Conservation (phyloP, 129 eudicot genomes). For the Chrysanthemum makinoi region DNA sequence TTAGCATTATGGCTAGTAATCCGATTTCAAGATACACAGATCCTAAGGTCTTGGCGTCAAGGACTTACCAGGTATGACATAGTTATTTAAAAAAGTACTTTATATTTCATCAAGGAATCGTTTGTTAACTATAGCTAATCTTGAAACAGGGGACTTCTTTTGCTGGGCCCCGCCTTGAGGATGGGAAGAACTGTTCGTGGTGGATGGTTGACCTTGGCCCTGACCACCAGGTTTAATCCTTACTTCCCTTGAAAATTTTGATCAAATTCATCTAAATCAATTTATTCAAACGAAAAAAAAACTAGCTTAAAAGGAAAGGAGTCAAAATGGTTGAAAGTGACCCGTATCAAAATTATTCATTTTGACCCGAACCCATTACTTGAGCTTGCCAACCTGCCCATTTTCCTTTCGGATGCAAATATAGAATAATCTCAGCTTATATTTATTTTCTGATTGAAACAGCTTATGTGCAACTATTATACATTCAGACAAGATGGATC, state of each 20-base stretch:
- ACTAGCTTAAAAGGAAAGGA: not conserved
- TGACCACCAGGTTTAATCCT: constrained; percentile 73
- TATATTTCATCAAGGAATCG: not conserved
- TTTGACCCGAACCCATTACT: no score
- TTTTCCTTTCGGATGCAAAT: no score
- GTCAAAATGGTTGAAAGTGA: no score
- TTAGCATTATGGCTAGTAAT: constrained; percentile 72
- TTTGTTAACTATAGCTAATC: constrained; percentile 10
- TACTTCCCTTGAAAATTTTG: not conserved
- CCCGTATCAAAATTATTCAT: not conserved
- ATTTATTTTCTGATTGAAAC: constrained; percentile 30
- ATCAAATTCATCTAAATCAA: no score
- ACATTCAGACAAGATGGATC: constrained; percentile 97
- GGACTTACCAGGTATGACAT: constrained; percentile 82
- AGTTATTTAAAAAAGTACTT: no score
- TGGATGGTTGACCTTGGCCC: constrained; percentile 94
- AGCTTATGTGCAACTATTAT: constrained; percentile 98
- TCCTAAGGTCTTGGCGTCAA: constrained; percentile 89
- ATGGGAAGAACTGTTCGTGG: constrained; percentile 76
- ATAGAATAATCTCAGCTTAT: not conserved
- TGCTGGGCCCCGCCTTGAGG: constrained; percentile 88
- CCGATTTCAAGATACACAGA: constrained; percentile 87
- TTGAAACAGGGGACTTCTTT: constrained; percentile 75
- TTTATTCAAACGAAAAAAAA: no score
- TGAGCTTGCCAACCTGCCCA: no score